Evolutionary conservation across 1,139 yeast genomes (phyloP).

Genomic region (Debaryomyces singareniensis): DNA sequence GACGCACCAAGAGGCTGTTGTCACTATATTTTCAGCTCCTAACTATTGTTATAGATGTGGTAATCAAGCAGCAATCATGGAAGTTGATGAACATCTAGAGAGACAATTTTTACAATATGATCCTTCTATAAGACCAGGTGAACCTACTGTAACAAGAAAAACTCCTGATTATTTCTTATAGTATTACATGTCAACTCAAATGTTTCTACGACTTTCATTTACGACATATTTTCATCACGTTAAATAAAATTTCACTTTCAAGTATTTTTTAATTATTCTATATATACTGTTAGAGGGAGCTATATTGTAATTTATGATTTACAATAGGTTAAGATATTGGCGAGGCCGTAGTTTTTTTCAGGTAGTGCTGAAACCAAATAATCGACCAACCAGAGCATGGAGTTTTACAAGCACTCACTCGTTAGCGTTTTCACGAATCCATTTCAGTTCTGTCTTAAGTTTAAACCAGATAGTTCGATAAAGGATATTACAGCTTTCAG

Average conservation of each 20-base stretch:
- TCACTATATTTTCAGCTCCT: constrained; percentile 97
- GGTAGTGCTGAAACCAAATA: background rate
- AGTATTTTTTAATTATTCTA: background rate
- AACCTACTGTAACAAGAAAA: constrained; percentile 89
- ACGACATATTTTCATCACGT: constrained; percentile 1
- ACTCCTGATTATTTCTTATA: constrained; percentile 91
- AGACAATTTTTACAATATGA: constrained; percentile 91
- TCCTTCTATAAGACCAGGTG: constrained; percentile 93
- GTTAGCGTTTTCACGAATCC: too few relatives aligned
- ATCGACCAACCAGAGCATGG: background rate
- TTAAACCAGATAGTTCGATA: too few relatives aligned
- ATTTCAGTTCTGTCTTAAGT: too few relatives aligned
- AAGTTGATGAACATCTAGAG: constrained; percentile 87
- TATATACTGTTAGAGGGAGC: too few relatives aligned
- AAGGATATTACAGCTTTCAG: too few relatives aligned
- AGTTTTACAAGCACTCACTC: too few relatives aligned
- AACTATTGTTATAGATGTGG: constrained; percentile 97
- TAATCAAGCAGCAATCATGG: constrained; percentile 98
- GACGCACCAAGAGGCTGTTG: constrained; percentile 84
- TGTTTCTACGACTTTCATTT: constrained; percentile 1
- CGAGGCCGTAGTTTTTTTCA: too few relatives aligned
- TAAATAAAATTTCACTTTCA: background rate
- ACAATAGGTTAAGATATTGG: too few relatives aligned
- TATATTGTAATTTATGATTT: too few relatives aligned
- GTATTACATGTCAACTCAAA: constrained; percentile 6